A percentile compares a stretch with the other conserved stretches of the same genome.
Conservation (phyloP, 208 protist species). For the Novymonas esmeraldas region DNA sequence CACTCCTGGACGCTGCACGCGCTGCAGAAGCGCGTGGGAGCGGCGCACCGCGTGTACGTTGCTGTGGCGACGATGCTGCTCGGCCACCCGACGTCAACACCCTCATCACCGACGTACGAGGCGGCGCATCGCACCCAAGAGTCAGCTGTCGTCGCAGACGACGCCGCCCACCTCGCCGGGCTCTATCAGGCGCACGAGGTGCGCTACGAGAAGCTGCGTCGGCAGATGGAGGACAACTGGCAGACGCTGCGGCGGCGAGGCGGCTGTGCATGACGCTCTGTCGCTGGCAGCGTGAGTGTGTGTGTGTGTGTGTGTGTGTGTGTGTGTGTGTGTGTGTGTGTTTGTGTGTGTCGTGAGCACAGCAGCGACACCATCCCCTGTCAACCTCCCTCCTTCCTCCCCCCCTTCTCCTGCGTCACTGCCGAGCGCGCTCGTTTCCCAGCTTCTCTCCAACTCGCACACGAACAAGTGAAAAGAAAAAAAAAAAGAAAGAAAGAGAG, state of each 20-base stretch:
- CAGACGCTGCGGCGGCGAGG: conserved; percentile 14
- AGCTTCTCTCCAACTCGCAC: too few relatives aligned
- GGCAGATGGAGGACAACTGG: conserved; percentile 28
- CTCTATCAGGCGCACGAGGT: conserved; percentile 19
- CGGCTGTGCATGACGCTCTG: not conserved
- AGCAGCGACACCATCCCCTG: too few relatives aligned
- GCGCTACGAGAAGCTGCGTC: conserved; percentile 20
- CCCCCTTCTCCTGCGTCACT: too few relatives aligned
- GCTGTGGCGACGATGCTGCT: conserved; percentile 9
- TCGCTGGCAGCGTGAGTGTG: not conserved
- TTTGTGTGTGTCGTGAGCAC: too few relatives aligned
- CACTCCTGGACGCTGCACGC: conserved; percentile 12
- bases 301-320: too few relatives aligned
- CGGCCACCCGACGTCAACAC: not conserved
- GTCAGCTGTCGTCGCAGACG: not conserved
- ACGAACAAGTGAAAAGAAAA: too few relatives aligned
- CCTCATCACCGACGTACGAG: not conserved
- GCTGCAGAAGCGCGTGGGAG: conserved; percentile 12
- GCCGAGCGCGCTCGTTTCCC: too few relatives aligned
- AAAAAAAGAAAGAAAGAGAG: too few relatives aligned
- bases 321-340: too few relatives aligned
- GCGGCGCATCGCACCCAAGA: not conserved
- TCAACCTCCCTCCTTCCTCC: too few relatives aligned
- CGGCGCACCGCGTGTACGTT: conserved; percentile 20
- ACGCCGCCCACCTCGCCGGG: not conserved